These are phyloP conservation scores for Nematocida displodere DNA, from an alignment of 371 early-diverging fungal genomes.

Conservation along the genomic window DNA sequence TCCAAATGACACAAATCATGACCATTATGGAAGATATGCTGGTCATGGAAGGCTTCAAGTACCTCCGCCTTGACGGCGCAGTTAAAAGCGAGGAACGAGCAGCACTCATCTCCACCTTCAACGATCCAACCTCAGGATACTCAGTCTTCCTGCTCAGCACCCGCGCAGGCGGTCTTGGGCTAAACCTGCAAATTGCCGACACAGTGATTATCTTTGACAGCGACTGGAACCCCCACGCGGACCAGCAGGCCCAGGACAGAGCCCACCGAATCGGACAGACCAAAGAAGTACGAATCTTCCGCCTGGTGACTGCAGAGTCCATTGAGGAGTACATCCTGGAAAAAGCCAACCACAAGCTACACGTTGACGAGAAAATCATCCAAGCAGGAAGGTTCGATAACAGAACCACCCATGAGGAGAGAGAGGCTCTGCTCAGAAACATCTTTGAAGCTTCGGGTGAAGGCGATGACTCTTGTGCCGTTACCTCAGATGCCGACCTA, in stretches of 20 bases:
- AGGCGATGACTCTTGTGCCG: slow-evolving; percentile 10
- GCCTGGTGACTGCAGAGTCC: slow-evolving; percentile 80
- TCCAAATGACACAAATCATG: slow-evolving; percentile 86
- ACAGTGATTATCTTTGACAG: slow-evolving; percentile 76
- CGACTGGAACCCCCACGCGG: slow-evolving; percentile 87
- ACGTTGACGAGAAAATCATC: slow-evolving; percentile 48
- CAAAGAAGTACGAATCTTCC: slow-evolving; percentile 65
- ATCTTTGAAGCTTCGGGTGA: slow-evolving; percentile 30
- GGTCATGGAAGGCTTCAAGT: slow-evolving; percentile 68
- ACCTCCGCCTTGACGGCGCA: slow-evolving; percentile 84
- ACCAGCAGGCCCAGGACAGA: slow-evolving; percentile 78
- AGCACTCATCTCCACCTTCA: slow-evolving; percentile 17
- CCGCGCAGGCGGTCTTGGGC: slow-evolving; percentile 85
- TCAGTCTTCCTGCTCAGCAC: slow-evolving; percentile 72
- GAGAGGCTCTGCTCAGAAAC: slow-evolving; percentile 45
- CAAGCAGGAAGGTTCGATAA: slow-evolving; percentile 50
- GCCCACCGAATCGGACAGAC: slow-evolving; percentile 77
- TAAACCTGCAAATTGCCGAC: slow-evolving; percentile 85
- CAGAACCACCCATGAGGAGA: slow-evolving; percentile 48
- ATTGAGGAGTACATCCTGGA: slow-evolving; percentile 70
- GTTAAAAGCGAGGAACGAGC: slow-evolving; percentile 74
- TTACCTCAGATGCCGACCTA: slow-evolving; percentile 23
- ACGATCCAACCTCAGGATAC: slow-evolving; percentile 2
- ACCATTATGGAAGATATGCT: slow-evolving; percentile 78
- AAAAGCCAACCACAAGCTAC: slow-evolving; percentile 39